Percentiles rank a stretch among this genome's conserved stretches.
Evolutionary conservation across 805 yeast genomes (phyloP).

Genomic region (Barnettozyma vustinii): DNA sequence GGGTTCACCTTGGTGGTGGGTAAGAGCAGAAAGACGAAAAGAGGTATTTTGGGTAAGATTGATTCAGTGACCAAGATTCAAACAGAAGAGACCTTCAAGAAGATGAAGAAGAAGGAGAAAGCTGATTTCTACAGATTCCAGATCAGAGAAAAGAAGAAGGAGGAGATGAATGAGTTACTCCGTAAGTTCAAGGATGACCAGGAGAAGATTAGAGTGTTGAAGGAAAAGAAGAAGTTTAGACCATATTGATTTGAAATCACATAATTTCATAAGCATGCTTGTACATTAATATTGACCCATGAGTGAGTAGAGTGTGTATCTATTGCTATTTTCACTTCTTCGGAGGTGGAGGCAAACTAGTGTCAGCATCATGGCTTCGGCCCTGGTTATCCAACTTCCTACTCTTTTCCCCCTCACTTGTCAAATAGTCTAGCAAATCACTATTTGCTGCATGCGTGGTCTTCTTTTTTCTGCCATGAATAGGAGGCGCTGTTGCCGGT

Average conservation of each 20-base stretch:
- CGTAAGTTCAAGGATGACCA: constrained; percentile 86
- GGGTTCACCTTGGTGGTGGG: constrained; percentile 92
- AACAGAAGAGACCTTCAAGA: constrained; percentile 31
- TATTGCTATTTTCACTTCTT: constrained; percentile 5
- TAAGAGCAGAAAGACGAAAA: constrained; percentile 74
- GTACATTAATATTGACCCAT: background rate
- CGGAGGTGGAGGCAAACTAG: constrained; percentile 32
- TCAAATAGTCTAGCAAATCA: constrained; percentile 35
- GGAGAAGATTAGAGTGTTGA: constrained; percentile 72
- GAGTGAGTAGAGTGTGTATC: background rate
- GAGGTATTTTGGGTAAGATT: constrained; percentile 59
- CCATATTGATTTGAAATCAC: constrained; percentile 50
- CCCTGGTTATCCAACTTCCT: constrained; percentile 33
- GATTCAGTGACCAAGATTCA: constrained; percentile 34
- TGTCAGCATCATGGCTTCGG: constrained; percentile 16
- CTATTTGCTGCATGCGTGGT: constrained; percentile 10
- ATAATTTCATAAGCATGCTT: background rate
- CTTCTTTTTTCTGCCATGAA: constrained; percentile 25
- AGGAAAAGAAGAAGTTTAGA: constrained; percentile 73
- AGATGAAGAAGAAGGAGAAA: constrained; percentile 69
- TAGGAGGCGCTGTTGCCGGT: constrained; percentile 17
- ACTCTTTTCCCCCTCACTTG: constrained; percentile 38
- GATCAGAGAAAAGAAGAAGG: constrained; percentile 87
- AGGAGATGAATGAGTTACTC: constrained; percentile 83
- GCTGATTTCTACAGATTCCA: constrained; percentile 94